Conservation (phyloP, 2,329 filamentous ascomycete species). For the Clarireedia hainanense region DNA sequence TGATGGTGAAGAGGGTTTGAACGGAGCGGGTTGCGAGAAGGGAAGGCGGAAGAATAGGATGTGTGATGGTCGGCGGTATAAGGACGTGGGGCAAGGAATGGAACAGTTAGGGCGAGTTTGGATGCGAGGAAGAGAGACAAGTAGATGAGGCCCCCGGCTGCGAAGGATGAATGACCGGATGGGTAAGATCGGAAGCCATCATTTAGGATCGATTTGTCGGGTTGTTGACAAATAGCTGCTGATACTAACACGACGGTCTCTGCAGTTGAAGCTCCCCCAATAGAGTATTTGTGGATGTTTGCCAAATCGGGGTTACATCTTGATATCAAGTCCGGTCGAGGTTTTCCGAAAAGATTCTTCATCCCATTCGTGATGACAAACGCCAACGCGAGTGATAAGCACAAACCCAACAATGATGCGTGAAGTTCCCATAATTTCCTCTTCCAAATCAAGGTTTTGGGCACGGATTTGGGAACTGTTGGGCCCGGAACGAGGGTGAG, state of each 20-base stretch:
- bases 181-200: slow-evolving; percentile 85
- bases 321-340: slow-evolving; percentile 54
- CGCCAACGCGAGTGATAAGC: slow-evolving; percentile 59
- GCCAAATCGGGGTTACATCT: slow-evolving; percentile 70
- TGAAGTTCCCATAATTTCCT: slow-evolving; percentile 90
- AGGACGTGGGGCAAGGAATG: slow-evolving; percentile 51
- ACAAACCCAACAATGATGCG: slow-evolving; percentile 75
- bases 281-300: slow-evolving; percentile 49
- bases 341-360: slow-evolving; percentile 66
- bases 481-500: slow-evolving; percentile 66
- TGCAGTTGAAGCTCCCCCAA: slow-evolving; percentile 50
- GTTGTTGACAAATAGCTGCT: slow-evolving; percentile 66
- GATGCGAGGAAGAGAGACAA: slow-evolving; percentile 79
- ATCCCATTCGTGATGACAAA: slow-evolving; percentile 80
- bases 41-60: slow-evolving; percentile 58
- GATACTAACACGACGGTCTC: slow-evolving; percentile 57
- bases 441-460: slow-evolving; percentile 60
- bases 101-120: slow-evolving; percentile 69
- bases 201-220: slow-evolving; percentile 51
- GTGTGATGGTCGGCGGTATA: slow-evolving; percentile 41
- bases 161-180: slow-evolving; percentile 66
- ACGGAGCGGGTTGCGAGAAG: slow-evolving; percentile 46
- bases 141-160: slow-evolving; percentile 76
- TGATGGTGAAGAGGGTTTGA: no score
- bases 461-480: slow-evolving; percentile 54